Evolutionary conservation across 2,329 filamentous ascomycete genomes (phyloP).

Genomic region (Exophiala sideris): DNA sequence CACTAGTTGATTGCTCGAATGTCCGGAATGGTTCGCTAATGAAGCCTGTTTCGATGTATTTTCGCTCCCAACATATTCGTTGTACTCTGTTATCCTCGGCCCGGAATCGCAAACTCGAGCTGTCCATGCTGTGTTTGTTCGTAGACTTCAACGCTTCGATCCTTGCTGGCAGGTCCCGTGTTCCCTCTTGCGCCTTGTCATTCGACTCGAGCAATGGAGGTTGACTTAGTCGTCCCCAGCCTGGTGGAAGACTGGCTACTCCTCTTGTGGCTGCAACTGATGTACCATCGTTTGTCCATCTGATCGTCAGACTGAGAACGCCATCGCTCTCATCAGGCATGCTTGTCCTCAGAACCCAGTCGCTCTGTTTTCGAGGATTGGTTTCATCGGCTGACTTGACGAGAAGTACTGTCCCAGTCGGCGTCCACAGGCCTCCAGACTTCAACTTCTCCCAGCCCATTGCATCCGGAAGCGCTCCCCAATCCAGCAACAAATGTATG

Average conservation of each 20-base stretch:
- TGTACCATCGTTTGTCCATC: slow-evolving; percentile 47
- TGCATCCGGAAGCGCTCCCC: slow-evolving; percentile 59
- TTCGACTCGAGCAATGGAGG: slow-evolving; percentile 20
- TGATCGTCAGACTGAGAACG: slow-evolving; percentile 54
- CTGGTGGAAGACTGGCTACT: slow-evolving; percentile 54
- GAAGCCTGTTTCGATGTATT: slow-evolving; percentile 27
- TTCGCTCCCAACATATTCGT: slow-evolving; percentile 29
- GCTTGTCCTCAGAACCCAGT: slow-evolving; percentile 51
- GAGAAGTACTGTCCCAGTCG: slow-evolving; percentile 57
- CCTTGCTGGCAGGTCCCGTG: slow-evolving; percentile 20
- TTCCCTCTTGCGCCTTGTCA: slow-evolving; percentile 18
- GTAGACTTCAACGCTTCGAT: slow-evolving; percentile 27
- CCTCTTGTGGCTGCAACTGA: slow-evolving; percentile 52
- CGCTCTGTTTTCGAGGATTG: slow-evolving; percentile 41
- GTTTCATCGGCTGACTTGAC: slow-evolving; percentile 41
- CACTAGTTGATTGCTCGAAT: slow-evolving; percentile 15
- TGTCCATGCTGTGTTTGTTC: slow-evolving; percentile 25
- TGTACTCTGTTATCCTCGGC: slow-evolving; percentile 28
- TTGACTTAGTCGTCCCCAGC: slow-evolving; percentile 46
- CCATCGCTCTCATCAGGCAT: slow-evolving; percentile 60
- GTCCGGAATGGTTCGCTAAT: slow-evolving; percentile 16
- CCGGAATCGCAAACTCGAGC: slow-evolving; percentile 31
- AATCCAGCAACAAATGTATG: slow-evolving; percentile 60
- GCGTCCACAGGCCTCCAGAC: slow-evolving; percentile 59
- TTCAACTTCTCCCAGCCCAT: slow-evolving; percentile 58